Conservation (phyloP, 805 yeast species). For the Candida piceae region DNA sequence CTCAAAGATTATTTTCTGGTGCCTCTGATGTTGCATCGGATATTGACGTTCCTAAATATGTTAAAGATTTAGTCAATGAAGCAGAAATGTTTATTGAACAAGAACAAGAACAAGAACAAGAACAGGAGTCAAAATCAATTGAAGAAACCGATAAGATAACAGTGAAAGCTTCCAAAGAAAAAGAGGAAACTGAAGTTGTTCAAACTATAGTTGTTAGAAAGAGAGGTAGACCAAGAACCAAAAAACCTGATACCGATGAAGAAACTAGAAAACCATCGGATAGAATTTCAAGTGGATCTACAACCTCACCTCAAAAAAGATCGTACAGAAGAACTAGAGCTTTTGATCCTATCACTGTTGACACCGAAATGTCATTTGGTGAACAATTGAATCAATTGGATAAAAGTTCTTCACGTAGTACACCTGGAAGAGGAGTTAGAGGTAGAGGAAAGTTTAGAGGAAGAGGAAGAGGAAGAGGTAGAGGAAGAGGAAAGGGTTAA, state of each 20-base stretch:
- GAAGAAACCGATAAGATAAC: too few species aligned
- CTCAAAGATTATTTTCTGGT: not conserved
- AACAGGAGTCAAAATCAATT: slow-evolving; percentile 4
- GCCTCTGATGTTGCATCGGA: slow-evolving; percentile 4
- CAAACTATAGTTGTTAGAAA: not conserved
- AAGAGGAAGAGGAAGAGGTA: slow-evolving; percentile 2
- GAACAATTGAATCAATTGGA: not conserved
- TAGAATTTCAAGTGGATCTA: too few species aligned
- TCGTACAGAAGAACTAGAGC: slow-evolving; percentile 4
- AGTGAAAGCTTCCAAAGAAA: too few species aligned
- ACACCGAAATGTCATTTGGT: slow-evolving; percentile 1
- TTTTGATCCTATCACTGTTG: not conserved
- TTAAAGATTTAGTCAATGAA: slow-evolving; percentile 22
- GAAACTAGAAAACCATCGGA: too few species aligned
- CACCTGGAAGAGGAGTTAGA: not conserved
- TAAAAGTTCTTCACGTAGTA: slow-evolving; percentile 1
- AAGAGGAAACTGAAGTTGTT: slow-evolving; percentile 1
- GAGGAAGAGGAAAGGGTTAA: slow-evolving; percentile 2
- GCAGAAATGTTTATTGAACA: slow-evolving; percentile 27
- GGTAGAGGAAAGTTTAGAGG: slow-evolving; percentile 1
- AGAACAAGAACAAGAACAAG: slow-evolving; percentile 8
- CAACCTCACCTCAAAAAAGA: not conserved
- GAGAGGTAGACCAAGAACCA: not conserved
- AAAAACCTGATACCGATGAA: too few species aligned
- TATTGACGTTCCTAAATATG: slow-evolving; percentile 16